These are phyloP conservation scores for Elsinoe ampelina DNA, from an alignment of 2,329 filamentous ascomycete genomes.

Conservation along the genomic window DNA sequence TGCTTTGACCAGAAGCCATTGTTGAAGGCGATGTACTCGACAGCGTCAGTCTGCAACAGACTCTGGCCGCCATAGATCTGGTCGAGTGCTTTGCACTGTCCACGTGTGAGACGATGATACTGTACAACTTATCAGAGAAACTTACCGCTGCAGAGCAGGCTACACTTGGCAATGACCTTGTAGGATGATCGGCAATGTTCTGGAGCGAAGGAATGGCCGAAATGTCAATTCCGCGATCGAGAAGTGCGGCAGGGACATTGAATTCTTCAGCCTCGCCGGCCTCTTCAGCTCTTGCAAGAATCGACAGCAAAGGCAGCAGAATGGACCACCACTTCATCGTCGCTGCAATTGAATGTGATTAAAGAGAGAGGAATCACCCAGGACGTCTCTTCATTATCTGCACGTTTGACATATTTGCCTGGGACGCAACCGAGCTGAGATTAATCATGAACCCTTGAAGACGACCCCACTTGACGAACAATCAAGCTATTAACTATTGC, in stretches of 20 bases:
- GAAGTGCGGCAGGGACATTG: neutral
- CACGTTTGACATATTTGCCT: no score
- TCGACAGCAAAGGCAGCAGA: neutral
- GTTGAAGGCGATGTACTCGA: neutral
- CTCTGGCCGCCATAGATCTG: neutral
- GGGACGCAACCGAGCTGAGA: no score
- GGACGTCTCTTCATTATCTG: neutral
- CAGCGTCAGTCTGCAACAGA: neutral
- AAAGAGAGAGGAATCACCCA: neutral
- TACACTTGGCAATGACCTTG: neutral
- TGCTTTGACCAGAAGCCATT: constrained; percentile 10
- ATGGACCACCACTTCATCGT: no score
- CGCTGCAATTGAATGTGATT: neutral
- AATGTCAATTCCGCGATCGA: constrained; percentile 1
- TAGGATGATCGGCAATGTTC: neutral
- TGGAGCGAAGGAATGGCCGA: neutral
- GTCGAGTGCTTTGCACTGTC: neutral
- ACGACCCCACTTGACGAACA: neutral
- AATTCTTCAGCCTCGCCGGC: constrained; percentile 5
- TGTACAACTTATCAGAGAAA: neutral
- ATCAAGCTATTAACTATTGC: neutral
- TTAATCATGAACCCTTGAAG: no score
- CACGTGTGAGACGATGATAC: neutral
- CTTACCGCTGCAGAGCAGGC: neutral
- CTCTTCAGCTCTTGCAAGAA: neutral